phyloP scores from a whole-genome alignment of 2,329 filamentous ascomycete species.

The Fusarium humuli region DNA sequence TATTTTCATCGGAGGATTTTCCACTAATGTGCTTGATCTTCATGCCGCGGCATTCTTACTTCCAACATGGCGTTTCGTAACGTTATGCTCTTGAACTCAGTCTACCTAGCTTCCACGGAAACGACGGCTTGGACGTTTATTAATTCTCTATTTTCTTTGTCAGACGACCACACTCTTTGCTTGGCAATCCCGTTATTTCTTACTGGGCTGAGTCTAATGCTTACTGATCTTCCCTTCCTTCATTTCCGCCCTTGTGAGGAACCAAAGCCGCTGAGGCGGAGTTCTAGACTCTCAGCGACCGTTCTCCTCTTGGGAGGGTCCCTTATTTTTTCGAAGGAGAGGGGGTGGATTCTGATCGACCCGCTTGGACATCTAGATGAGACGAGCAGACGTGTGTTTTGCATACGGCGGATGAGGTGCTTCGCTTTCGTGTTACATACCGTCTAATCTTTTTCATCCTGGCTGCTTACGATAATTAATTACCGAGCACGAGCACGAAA shows the following conservation, averaged over 20 bases:
- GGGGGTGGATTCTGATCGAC: conserved; percentile 23
- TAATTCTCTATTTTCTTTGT: conserved; percentile 21
- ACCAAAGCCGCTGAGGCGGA: conserved; percentile 5
- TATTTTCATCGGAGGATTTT: conserved; percentile 4
- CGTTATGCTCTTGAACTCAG: not conserved
- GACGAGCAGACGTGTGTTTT: conserved; percentile 11
- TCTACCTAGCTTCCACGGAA: conserved; percentile 8
- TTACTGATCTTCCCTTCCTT: conserved; percentile 9
- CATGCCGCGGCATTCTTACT: conserved; percentile 30
- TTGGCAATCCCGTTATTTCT: conserved; percentile 6
- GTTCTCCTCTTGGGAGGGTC: conserved; percentile 28
- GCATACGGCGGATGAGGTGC: conserved; percentile 13
- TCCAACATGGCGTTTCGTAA: conserved; percentile 17
- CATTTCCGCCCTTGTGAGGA: conserved; percentile 17
- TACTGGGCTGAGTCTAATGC: conserved; percentile 10
- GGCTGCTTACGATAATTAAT: not conserved
- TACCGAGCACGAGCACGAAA: not conserved
- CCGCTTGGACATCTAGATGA: conserved; percentile 18
- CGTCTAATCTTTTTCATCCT: not conserved
- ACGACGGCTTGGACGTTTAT: conserved; percentile 14
- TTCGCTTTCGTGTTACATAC: not conserved
- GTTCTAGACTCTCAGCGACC: conserved; percentile 36
- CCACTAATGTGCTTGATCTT: not conserved
- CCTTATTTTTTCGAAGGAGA: conserved; percentile 21
- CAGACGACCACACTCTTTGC: conserved; percentile 26